These are phyloP conservation scores for Trichosporon coremiiforme DNA, from an alignment of 1,284 basidiomycete genomes.

Conservation along the genomic window DNA sequence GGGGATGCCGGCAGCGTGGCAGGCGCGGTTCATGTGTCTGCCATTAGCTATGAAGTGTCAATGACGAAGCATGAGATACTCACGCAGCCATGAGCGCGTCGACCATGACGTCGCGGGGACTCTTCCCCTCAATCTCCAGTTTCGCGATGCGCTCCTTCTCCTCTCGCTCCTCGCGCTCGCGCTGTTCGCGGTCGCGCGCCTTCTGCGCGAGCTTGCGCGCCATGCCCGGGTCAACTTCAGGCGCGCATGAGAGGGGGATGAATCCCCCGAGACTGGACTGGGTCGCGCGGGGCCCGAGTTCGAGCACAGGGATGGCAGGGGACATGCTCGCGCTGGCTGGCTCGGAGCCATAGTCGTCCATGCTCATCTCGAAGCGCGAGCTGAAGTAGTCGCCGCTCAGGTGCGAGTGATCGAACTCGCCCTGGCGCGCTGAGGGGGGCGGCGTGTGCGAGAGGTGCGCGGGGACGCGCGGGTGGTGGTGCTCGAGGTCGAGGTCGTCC, in stretches of 20 bases:
- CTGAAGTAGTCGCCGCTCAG: neutral
- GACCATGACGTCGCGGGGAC: neutral
- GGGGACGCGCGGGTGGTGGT: neutral
- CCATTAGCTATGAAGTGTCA: neutral
- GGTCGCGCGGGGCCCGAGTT: conserved; percentile 1
- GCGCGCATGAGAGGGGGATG: neutral
- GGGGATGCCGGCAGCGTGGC: conserved; percentile 1
- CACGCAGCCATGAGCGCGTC: conserved; percentile 16
- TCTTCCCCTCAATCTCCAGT: neutral
- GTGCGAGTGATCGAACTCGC: conserved; percentile 1
- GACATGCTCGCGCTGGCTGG: neutral
- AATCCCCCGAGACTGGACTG: neutral
- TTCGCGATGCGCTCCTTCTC: neutral
- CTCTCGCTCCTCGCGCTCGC: neutral
- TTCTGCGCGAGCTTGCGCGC: neutral
- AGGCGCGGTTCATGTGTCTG: conserved; percentile 1
- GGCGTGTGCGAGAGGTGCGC: conserved; percentile 15
- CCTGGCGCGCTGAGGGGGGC: neutral
- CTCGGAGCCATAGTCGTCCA: conserved; percentile 11
- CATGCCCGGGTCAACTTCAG: conserved; percentile 1
- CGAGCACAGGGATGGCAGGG: neutral
- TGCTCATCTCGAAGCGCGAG: neutral
- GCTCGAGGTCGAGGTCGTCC: neutral
- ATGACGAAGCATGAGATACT: neutral
- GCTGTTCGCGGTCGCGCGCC: neutral